These are phyloP conservation scores for Grigorovia humatica DNA, from an alignment of 805 yeast genomes.

Conservation along the genomic window DNA sequence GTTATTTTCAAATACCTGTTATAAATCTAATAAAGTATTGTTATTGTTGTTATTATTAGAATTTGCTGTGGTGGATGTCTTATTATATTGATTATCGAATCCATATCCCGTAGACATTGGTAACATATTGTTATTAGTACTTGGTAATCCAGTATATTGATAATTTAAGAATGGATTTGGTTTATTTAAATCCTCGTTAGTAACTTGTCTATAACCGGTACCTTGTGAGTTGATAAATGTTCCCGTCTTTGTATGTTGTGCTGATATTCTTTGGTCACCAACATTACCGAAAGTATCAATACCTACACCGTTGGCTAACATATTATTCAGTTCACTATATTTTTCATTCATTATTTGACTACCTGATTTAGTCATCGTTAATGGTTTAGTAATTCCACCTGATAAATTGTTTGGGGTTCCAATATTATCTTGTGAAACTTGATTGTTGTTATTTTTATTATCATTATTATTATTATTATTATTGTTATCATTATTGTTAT, in stretches of 20 bases:
- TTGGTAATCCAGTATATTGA: constrained; percentile 66
- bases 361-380: constrained; percentile 43
- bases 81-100: constrained; percentile 61
- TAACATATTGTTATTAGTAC: constrained; percentile 41
- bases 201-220: constrained; percentile 56
- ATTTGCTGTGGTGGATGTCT: constrained; percentile 6
- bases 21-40: constrained; percentile 15
- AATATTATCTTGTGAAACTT: not conserved
- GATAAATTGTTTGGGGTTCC: constrained; percentile 2
- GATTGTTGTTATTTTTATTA: no score
- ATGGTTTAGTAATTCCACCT: constrained; percentile 24
- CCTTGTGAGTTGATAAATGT: constrained; percentile 83
- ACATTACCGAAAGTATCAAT: constrained; percentile 66
- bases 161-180: constrained; percentile 37
- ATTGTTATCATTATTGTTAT: constrained; percentile 6
- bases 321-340: constrained; percentile 62
- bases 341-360: constrained; percentile 45
- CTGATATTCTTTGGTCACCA: constrained; percentile 60
- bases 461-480: constrained; percentile 3
- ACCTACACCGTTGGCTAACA: constrained; percentile 82
- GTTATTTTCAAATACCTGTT: constrained; percentile 1
- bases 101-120: constrained; percentile 92
- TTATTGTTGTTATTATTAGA: constrained; percentile 21
- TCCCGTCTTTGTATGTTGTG: constrained; percentile 79
- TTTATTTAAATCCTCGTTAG: constrained; percentile 19